phyloP scores from a whole-genome alignment of 2,329 filamentous ascomycete species.

The Calonectria hawksworthii region DNA sequence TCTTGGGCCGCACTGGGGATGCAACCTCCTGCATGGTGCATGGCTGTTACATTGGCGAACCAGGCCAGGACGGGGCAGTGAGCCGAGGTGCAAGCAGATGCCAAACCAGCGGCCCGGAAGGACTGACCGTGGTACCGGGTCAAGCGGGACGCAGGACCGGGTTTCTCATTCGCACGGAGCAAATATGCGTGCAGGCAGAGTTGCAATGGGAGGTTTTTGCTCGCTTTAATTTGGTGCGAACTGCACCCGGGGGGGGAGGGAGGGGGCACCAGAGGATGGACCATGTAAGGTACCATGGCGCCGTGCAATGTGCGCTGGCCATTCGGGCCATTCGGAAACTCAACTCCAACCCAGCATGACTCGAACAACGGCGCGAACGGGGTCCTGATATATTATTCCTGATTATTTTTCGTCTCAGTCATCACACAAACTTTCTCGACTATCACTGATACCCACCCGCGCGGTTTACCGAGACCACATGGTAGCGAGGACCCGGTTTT shows the following conservation, averaged over 20 bases:
- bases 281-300: conserved; percentile 3
- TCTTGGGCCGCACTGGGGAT: conserved; percentile 25
- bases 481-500: background rate
- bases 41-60: conserved; percentile 23
- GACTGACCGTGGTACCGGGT: conserved; percentile 38
- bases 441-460: background rate
- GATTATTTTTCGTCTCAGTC: background rate
- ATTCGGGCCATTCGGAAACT: conserved; percentile 4
- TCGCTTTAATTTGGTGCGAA: conserved; percentile 10
- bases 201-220: conserved; percentile 3
- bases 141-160: conserved; percentile 25
- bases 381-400: background rate
- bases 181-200: conserved; percentile 13
- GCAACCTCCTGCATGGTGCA: conserved; percentile 45
- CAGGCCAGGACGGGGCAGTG: conserved; percentile 19
- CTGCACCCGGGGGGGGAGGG: background rate
- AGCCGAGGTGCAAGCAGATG: conserved; percentile 35
- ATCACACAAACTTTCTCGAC: background rate
- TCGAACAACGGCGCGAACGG: background rate
- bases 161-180: conserved; percentile 23
- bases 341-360: background rate
- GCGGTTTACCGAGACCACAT: background rate
- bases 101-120: conserved; percentile 39
- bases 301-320: background rate
- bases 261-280: background rate